Conservation (phyloP, 805 yeast genomes). For the Barnettozyma pratensis region DNA sequence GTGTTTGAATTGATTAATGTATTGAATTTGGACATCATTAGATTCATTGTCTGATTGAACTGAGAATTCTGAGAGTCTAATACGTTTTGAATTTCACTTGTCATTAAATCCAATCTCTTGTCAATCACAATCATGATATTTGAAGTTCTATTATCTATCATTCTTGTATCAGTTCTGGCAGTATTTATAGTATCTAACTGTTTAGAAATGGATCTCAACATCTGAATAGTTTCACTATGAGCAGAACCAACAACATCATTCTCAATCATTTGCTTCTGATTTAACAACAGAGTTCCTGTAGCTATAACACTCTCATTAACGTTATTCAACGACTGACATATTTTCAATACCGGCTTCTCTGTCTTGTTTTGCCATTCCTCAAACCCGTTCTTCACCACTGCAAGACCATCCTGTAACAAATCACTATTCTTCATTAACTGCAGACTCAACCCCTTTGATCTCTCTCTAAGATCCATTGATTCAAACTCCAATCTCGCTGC, state of each 20-base stretch:
- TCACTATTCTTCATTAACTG: constrained; percentile 15
- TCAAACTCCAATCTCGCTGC: constrained; percentile 48
- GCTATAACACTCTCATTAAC: constrained; percentile 1
- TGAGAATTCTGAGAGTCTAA: too few species aligned
- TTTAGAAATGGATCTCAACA: constrained; percentile 7
- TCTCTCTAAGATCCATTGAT: constrained; percentile 36
- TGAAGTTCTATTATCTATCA: background rate
- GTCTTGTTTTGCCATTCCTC: background rate
- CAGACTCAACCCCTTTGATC: constrained; percentile 14
- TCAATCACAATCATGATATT: background rate
- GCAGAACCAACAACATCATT: constrained; percentile 2
- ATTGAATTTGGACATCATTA: too few species aligned
- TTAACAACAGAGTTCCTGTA: background rate
- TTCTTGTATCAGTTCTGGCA: background rate
- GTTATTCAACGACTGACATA: constrained; percentile 1
- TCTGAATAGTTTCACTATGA: constrained; percentile 1
- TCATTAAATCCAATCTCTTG: background rate
- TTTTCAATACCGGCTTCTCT: constrained; percentile 3
- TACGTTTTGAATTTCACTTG: too few species aligned
- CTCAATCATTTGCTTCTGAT: constrained; percentile 3
- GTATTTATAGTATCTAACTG: constrained; percentile 1
- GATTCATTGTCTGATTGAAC: too few species aligned
- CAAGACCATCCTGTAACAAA: background rate
- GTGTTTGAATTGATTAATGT: too few species aligned
- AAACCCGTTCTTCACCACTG: background rate